Percentiles rank a stretch among this genome's conserved stretches.
Evolutionary conservation across 345 rosid species (phyloP).

Genomic region (Pistacia vera): DNA sequence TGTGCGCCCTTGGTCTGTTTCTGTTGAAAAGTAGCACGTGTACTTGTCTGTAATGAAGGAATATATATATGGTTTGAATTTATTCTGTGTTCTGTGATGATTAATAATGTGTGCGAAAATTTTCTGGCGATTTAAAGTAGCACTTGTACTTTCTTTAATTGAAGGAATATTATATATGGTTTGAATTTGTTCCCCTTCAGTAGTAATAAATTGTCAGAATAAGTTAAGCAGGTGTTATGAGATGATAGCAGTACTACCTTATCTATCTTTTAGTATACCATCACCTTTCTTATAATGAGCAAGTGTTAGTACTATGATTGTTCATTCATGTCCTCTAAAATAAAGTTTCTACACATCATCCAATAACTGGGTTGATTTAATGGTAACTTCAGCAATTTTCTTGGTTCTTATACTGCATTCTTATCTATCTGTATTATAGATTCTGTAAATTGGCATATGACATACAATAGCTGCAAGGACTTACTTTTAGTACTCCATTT

Average conservation of each 20-base stretch:
- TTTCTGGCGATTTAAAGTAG: too few relatives aligned
- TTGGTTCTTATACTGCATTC: background rate
- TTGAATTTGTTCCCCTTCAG: background rate
- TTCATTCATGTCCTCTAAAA: background rate
- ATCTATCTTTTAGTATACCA: background rate
- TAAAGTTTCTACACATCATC: background rate
- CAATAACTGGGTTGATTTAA: background rate
- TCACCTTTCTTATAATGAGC: background rate
- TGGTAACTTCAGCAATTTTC: background rate
- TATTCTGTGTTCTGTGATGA: background rate
- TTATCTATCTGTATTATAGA: background rate
- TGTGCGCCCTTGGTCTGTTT: background rate
- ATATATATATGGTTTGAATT: background rate
- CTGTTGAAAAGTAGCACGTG: background rate
- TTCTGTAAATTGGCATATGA: slow-evolving; percentile 5
- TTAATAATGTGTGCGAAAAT: too few relatives aligned
- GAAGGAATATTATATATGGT: too few relatives aligned
- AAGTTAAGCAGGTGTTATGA: background rate
- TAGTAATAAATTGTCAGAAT: background rate
- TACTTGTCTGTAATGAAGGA: background rate
- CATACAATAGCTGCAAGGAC: background rate
- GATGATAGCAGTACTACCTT: background rate
- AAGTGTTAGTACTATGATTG: background rate
- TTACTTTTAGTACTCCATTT: slow-evolving; percentile 12
- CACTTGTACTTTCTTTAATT: too few relatives aligned